A percentile compares a stretch with the other conserved stretches of the same genome.
Evolutionary conservation across 202 grass and related monocot genomes (phyloP).

Genomic region (Zoysia matrella): DNA sequence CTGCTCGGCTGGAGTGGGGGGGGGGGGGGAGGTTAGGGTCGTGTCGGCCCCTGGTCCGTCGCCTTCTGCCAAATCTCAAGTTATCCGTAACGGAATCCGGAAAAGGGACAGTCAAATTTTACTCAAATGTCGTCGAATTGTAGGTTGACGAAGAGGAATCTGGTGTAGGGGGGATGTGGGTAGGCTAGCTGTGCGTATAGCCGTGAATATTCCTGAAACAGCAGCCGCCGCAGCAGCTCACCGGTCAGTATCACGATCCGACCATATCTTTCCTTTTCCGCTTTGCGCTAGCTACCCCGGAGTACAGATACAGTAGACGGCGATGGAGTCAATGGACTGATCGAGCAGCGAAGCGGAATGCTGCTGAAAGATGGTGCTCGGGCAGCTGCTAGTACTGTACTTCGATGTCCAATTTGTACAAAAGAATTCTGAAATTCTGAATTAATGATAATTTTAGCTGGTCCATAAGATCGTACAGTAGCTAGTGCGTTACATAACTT

Average conservation of each 20-base stretch:
- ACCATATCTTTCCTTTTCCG: slow-evolving; percentile 33
- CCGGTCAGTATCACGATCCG: not conserved
- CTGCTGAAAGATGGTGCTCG: not conserved
- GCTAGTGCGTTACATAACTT: not conserved
- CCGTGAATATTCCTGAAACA: slow-evolving; percentile 59
- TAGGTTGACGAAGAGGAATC: slow-evolving; percentile 23
- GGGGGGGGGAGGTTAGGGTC: slow-evolving; percentile 7
- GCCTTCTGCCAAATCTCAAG: slow-evolving; percentile 25
- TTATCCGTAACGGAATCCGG: slow-evolving; percentile 45
- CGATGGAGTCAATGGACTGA: not conserved
- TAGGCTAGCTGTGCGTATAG: slow-evolving; percentile 22
- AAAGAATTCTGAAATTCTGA: not conserved
- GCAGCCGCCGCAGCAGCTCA: not conserved
- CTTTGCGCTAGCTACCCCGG: not conserved
- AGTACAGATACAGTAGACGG: not conserved
- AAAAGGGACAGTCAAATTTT: slow-evolving; percentile 16
- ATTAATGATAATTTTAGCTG: not conserved
- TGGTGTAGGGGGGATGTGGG: not conserved
- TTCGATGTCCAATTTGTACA: not conserved
- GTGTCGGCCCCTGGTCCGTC: slow-evolving; percentile 40
- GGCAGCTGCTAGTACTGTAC: not conserved
- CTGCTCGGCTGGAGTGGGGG: too few relatives aligned
- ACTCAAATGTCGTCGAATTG: slow-evolving; percentile 36
- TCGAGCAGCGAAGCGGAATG: not conserved
- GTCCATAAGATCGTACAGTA: not conserved